These are phyloP conservation scores for Kwoniella dendrophila DNA, from an alignment of 768 basidiomycete species.

Conservation along the genomic window DNA sequence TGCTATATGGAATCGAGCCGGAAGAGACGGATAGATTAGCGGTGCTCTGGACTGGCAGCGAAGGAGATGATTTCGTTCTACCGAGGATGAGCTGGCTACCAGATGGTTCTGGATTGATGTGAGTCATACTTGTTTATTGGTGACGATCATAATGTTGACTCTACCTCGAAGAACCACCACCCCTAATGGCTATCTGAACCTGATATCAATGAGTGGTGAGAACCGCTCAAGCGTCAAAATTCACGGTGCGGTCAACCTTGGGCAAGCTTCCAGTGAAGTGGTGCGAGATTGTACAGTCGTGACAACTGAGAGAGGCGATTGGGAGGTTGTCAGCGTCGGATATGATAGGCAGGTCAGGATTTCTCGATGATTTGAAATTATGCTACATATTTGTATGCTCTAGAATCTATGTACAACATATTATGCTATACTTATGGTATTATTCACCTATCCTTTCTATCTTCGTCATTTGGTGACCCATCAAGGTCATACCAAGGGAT, in stretches of 20 bases:
- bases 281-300: slow-evolving; percentile 43
- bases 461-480: background rate
- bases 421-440: background rate
- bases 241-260: slow-evolving; percentile 41
- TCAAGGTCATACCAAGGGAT: slow-evolving; percentile 22
- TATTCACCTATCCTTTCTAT: slow-evolving; percentile 6
- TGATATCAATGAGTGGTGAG: slow-evolving; percentile 43
- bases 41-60: slow-evolving; percentile 51
- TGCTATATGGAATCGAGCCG: slow-evolving; percentile 49
- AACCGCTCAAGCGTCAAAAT: slow-evolving; percentile 42
- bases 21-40: slow-evolving; percentile 39
- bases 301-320: slow-evolving; percentile 10
- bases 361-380: slow-evolving; percentile 18
- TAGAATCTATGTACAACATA: background rate
- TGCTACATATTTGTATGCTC: background rate
- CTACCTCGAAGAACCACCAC: slow-evolving; percentile 44
- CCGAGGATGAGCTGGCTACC: slow-evolving; percentile 54
- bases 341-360: slow-evolving; percentile 51
- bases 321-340: slow-evolving; percentile 49
- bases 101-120: slow-evolving; percentile 52
- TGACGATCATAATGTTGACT: background rate
- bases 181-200: slow-evolving; percentile 47
- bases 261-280: slow-evolving; percentile 44
- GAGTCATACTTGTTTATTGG: slow-evolving; percentile 23
- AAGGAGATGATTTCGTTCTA: slow-evolving; percentile 51